A percentile compares a stretch with the other conserved stretches of the same genome.
Evolutionary conservation across 306 rosid genomes (phyloP).

Genomic region (Medicago arabica): DNA sequence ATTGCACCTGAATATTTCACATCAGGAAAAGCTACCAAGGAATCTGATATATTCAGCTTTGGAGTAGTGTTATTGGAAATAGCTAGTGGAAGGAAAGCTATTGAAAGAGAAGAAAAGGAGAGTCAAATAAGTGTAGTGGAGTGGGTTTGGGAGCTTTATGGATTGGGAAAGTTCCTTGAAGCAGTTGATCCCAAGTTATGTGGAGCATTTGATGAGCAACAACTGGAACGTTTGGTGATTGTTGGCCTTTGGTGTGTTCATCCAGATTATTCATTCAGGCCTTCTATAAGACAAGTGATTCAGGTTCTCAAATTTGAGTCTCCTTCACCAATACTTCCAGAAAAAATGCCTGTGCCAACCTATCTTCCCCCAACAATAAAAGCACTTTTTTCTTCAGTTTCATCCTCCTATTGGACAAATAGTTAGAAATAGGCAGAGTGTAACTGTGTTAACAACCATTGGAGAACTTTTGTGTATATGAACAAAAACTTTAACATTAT

Average conservation of each 20-base stretch:
- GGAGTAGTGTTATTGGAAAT: slow-evolving; percentile 52
- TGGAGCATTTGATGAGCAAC: slow-evolving; percentile 40
- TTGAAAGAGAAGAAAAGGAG: slow-evolving; percentile 33
- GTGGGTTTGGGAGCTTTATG: slow-evolving; percentile 57
- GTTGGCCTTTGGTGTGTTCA: slow-evolving; percentile 60
- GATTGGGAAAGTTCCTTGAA: slow-evolving; percentile 38
- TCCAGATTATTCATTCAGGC: slow-evolving; percentile 46
- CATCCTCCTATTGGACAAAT: slow-evolving; percentile 13
- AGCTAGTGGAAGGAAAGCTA: slow-evolving; percentile 45
- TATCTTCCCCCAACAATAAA: slow-evolving; percentile 40
- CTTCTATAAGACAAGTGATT: slow-evolving; percentile 47
- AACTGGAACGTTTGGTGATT: slow-evolving; percentile 43
- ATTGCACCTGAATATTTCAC: slow-evolving; percentile 52
- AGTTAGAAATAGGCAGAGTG: slow-evolving; percentile 6
- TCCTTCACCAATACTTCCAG: slow-evolving; percentile 43
- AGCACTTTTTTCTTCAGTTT: slow-evolving; percentile 38
- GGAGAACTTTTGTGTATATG: neutral
- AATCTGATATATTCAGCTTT: slow-evolving; percentile 51
- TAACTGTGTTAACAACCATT: neutral
- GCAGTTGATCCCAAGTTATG: slow-evolving; percentile 39
- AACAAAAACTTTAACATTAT: neutral
- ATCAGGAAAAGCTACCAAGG: slow-evolving; percentile 46
- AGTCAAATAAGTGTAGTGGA: slow-evolving; percentile 37
- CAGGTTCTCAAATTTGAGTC: slow-evolving; percentile 50
- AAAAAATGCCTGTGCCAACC: slow-evolving; percentile 51